Evolutionary conservation across 2,329 filamentous ascomycete genomes (phyloP).

Genomic region (Cyphellophora attinorum): DNA sequence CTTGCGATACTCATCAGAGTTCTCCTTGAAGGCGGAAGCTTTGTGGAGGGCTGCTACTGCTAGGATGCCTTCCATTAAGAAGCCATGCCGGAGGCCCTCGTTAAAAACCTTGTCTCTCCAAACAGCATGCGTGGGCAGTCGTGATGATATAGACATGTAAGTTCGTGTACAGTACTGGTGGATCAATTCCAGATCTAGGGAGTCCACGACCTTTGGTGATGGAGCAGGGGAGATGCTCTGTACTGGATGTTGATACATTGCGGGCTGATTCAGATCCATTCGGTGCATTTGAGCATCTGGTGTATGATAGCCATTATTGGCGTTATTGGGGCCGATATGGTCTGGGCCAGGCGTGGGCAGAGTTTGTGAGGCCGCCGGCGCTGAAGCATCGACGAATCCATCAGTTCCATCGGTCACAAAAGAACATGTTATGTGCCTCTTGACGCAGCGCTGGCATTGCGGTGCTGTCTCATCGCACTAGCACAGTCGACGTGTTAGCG

Average conservation of each 20-base stretch:
- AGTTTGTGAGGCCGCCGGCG: constrained; percentile 9
- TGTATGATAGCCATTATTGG: constrained; percentile 8
- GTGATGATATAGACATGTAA: constrained; percentile 20
- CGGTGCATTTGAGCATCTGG: constrained; percentile 8
- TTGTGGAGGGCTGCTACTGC: constrained; percentile 31
- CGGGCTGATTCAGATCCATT: constrained; percentile 1
- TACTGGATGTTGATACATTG: background rate
- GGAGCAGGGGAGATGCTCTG: background rate
- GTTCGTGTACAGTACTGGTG: constrained; percentile 35
- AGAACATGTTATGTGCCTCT: constrained; percentile 17
- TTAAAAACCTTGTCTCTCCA: constrained; percentile 33
- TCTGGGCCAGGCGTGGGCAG: constrained; percentile 8
- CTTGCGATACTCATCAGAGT: constrained; percentile 15
- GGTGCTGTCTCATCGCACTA: constrained; percentile 19
- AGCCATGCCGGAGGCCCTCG: constrained; percentile 29
- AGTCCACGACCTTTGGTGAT: constrained; percentile 11
- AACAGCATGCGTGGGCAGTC: constrained; percentile 20
- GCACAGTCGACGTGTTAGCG: too few species aligned
- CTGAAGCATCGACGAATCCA: constrained; percentile 1
- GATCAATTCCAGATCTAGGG: constrained; percentile 34
- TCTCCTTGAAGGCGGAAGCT: constrained; percentile 20
- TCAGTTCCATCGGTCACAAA: constrained; percentile 15
- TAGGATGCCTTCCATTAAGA: constrained; percentile 32
- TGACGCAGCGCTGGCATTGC: constrained; percentile 18
- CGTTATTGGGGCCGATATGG: constrained; percentile 10